Conservation (phyloP, 257 asterid species). For the Fraxinus pennsylvanica region DNA sequence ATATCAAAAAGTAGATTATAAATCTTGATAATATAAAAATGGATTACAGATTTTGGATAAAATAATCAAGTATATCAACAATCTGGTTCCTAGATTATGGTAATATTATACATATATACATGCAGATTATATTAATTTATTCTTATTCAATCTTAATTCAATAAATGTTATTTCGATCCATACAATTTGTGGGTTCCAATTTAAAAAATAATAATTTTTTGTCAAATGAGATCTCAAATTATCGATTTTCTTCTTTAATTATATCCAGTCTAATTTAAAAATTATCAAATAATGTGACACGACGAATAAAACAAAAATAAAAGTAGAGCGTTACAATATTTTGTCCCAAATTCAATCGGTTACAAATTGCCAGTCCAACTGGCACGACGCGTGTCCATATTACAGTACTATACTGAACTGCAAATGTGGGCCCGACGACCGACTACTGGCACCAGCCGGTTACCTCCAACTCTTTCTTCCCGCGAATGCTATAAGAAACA, state of each 20-base stretch:
- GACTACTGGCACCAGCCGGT: conserved; percentile 43
- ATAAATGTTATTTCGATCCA: no score
- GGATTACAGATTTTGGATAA: not conserved
- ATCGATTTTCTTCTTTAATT: no score
- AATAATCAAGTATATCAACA: not conserved
- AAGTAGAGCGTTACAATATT: conserved; percentile 21
- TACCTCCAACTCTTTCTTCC: conserved; percentile 35
- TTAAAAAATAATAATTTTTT: no score
- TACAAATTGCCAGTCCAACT: conserved; percentile 17
- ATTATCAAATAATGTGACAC: not conserved
- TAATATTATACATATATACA: not conserved
- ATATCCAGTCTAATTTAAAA: not conserved
- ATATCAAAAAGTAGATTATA: not conserved
- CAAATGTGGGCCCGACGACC: conserved; percentile 32
- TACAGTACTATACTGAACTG: conserved; percentile 20
- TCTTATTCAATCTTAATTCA: not conserved
- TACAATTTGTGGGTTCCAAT: no score
- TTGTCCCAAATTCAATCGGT: conserved; percentile 31
- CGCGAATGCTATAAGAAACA: conserved; percentile 35
- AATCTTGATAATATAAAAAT: not conserved
- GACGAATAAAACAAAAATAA: not conserved
- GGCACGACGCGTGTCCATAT: conserved; percentile 35
- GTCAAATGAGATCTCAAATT: no score
- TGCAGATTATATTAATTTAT: no score
- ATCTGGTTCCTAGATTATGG: not conserved